These are phyloP conservation scores for Ambrosiella xylebori DNA, from an alignment of 2,329 filamentous ascomycete species.

Conservation along the genomic window DNA sequence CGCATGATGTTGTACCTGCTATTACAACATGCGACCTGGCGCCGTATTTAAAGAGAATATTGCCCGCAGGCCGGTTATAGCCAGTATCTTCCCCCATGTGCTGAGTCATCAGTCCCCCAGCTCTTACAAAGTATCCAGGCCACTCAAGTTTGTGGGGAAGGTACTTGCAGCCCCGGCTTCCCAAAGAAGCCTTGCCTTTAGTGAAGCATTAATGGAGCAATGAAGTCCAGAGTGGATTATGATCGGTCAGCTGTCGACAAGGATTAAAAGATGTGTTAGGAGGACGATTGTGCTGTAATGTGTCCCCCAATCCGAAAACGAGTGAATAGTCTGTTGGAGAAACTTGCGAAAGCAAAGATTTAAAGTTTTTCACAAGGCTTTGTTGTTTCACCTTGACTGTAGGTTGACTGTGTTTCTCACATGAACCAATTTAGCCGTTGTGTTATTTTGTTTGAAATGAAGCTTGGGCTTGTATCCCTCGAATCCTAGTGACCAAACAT, in stretches of 20 bases:
- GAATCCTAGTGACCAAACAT: no score
- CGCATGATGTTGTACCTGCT: no score
- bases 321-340: neutral
- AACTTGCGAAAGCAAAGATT: no score
- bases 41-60: no score
- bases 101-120: neutral
- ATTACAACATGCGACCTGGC: no score
- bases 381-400: no score
- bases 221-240: constrained; percentile 1
- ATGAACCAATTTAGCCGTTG: no score
- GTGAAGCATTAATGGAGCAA: neutral
- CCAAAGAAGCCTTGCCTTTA: neutral
- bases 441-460: no score
- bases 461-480: no score
- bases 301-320: neutral
- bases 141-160: neutral
- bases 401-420: no score
- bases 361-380: no score
- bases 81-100: neutral
- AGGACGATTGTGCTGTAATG: neutral
- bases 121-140: neutral
- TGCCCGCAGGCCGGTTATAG: no score
- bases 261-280: neutral
- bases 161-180: neutral
- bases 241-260: neutral